phyloP scores from a whole-genome alignment of 2,329 filamentous ascomycete species.

The Pseudocercospora macadamiae region DNA sequence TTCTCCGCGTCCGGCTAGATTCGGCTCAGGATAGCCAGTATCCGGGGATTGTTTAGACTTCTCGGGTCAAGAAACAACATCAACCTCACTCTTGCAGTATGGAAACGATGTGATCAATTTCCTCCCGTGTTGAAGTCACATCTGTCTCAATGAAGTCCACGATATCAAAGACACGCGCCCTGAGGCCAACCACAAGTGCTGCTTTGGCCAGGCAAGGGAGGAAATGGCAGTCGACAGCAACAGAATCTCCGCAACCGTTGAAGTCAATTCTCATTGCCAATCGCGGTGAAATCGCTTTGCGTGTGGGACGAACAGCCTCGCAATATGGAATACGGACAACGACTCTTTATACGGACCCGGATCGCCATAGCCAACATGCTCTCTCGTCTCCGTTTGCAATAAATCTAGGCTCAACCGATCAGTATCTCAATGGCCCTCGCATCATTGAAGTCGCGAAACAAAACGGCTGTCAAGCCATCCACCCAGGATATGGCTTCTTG shows the following conservation, averaged over 20 bases:
- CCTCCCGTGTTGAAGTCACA: too few relatives aligned
- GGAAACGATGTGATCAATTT: slow-evolving; percentile 7
- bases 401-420: slow-evolving; percentile 78
- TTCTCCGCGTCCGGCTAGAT: neutral
- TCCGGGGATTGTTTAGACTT: neutral
- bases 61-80: slow-evolving; percentile 12
- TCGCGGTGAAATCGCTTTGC: slow-evolving; percentile 92
- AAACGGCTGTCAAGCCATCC: slow-evolving; percentile 85
- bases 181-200: slow-evolving; percentile 23
- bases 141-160: slow-evolving; percentile 35
- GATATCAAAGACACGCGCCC: slow-evolving; percentile 24
- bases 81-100: neutral
- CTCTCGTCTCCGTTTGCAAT: slow-evolving; percentile 80
- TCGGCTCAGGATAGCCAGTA: neutral
- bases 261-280: slow-evolving; percentile 90
- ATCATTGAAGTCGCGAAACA: slow-evolving; percentile 88
- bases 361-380: slow-evolving; percentile 85
- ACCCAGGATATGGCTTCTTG: slow-evolving; percentile 93
- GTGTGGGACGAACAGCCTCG: slow-evolving; percentile 85
- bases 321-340: slow-evolving; percentile 90
- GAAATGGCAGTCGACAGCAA: slow-evolving; percentile 31
- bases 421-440: slow-evolving; percentile 89
- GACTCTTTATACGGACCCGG: slow-evolving; percentile 92
- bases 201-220: slow-evolving; percentile 22
- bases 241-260: slow-evolving; percentile 32